Percentiles rank a stretch among this genome's conserved stretches.
Evolutionary conservation across 495 filamentous ascomycete genomes (phyloP).

Genomic region (Xylaria flabelliformis): DNA sequence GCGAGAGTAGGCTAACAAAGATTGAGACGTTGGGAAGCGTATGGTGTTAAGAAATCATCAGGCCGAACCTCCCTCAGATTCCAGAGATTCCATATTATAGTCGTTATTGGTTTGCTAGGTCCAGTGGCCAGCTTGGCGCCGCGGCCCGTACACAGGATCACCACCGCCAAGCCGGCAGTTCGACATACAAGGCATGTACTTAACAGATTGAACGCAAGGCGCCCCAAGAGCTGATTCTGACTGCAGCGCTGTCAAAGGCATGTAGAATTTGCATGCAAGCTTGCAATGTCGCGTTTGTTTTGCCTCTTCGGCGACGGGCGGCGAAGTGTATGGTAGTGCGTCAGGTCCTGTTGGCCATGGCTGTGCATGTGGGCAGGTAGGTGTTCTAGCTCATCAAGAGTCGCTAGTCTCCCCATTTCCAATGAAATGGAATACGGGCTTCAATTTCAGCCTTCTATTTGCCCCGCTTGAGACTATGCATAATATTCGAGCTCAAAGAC

Average conservation of each 20-base stretch:
- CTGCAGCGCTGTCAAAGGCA: slow-evolving; percentile 17
- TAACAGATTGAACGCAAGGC: slow-evolving; percentile 17
- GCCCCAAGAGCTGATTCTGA: slow-evolving; percentile 15
- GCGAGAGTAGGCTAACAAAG: no score
- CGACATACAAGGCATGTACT: slow-evolving; percentile 21
- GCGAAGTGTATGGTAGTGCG: slow-evolving; percentile 2
- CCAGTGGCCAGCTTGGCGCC: slow-evolving; percentile 16
- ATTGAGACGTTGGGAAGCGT: no score
- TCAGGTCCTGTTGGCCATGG: neutral
- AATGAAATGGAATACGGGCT: slow-evolving; percentile 14
- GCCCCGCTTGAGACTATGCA: slow-evolving; percentile 8
- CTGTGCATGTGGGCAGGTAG: neutral
- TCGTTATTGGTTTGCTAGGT: slow-evolving; percentile 18
- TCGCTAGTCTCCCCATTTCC: slow-evolving; percentile 14
- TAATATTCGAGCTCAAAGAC: slow-evolving; percentile 10
- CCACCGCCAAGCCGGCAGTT: slow-evolving; percentile 27
- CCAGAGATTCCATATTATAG: neutral
- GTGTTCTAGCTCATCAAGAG: slow-evolving; percentile 17
- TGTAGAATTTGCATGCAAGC: slow-evolving; percentile 14
- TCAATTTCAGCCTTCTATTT: slow-evolving; percentile 14
- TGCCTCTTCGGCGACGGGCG: slow-evolving; percentile 1
- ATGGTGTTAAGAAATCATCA: no score
- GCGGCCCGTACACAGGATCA: slow-evolving; percentile 19
- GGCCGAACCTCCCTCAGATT: no score
- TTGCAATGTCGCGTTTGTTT: slow-evolving; percentile 10